Evolutionary conservation across 2,329 filamentous ascomycete genomes (phyloP).

Genomic region (Amauroascus verrucosus): DNA sequence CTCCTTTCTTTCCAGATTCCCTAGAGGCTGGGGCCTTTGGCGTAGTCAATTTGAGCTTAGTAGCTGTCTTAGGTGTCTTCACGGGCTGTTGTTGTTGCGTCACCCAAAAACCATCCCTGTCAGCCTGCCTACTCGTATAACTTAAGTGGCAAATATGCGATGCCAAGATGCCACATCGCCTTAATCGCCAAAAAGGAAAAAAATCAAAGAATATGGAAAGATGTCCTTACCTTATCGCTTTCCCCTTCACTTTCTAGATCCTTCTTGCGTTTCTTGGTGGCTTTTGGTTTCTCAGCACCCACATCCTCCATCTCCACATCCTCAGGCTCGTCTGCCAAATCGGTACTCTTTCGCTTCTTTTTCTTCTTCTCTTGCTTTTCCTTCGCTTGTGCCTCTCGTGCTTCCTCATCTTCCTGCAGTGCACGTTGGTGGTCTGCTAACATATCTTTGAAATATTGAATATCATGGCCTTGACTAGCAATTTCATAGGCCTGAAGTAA

Average conservation of each 20-base stretch:
- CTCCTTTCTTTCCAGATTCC: conserved; percentile 40
- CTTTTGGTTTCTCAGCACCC: conserved; percentile 25
- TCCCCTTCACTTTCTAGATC: conserved; percentile 56
- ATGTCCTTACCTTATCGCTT: conserved; percentile 51
- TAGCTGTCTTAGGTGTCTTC: conserved; percentile 53
- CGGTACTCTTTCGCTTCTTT: conserved; percentile 40
- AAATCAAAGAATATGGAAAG: not conserved
- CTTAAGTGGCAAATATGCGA: not conserved
- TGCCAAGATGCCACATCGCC: conserved; percentile 11
- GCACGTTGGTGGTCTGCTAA: conserved; percentile 51
- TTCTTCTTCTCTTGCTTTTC: conserved; percentile 47
- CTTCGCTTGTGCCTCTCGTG: conserved; percentile 54
- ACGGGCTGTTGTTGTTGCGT: conserved; percentile 45
- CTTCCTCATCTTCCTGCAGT: conserved; percentile 48
- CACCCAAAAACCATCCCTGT: conserved; percentile 12
- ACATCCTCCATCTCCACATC: conserved; percentile 48
- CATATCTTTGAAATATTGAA: conserved; percentile 75
- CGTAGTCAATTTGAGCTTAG: conserved; percentile 43
- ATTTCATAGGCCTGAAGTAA: conserved; percentile 70
- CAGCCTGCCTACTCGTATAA: conserved; percentile 11
- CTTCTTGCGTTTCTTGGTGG: conserved; percentile 85
- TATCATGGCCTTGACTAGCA: conserved; percentile 64
- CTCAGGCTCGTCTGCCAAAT: conserved; percentile 42
- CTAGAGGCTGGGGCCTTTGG: conserved; percentile 48
- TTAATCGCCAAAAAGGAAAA: too few species aligned